Evolutionary conservation across 495 filamentous ascomycete genomes (phyloP).

Genomic region (Neurospora sp.): DNA sequence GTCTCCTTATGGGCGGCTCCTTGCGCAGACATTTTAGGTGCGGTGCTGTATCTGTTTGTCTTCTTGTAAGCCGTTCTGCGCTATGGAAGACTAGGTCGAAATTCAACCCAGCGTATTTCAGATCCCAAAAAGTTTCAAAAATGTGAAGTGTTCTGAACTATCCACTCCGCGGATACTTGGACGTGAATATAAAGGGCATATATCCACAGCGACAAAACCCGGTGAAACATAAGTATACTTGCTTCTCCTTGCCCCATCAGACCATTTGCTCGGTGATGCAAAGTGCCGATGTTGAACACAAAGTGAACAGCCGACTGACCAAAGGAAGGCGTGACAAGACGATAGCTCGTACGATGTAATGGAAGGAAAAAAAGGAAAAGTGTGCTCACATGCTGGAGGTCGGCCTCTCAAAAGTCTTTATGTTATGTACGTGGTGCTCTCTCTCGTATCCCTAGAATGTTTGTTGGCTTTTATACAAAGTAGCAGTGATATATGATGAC

Average conservation of each 20-base stretch:
- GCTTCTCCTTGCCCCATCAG: not conserved
- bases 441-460: too few species aligned
- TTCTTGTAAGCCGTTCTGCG: not conserved
- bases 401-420: not conserved
- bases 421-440: not conserved
- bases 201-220: not conserved
- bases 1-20: conserved; percentile 17
- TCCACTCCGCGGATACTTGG: not conserved
- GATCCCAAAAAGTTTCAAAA: not conserved
- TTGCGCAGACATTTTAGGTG: not conserved
- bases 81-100: not conserved
- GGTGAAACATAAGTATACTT: not conserved
- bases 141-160: not conserved
- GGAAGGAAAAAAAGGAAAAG: not conserved
- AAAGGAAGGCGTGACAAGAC: not conserved
- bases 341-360: not conserved
- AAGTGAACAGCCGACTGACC: not conserved
- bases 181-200: not conserved
- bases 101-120: not conserved
- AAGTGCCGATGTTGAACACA: not conserved
- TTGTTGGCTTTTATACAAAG: not conserved
- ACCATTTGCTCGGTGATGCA: not conserved
- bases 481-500: not conserved
- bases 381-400: not conserved
- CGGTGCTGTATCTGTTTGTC: not conserved